Percentiles rank a stretch among this genome's conserved stretches.
phyloP scores from a whole-genome alignment of 805 yeast genomes.

The Kodamaea nitidulidarum region DNA sequence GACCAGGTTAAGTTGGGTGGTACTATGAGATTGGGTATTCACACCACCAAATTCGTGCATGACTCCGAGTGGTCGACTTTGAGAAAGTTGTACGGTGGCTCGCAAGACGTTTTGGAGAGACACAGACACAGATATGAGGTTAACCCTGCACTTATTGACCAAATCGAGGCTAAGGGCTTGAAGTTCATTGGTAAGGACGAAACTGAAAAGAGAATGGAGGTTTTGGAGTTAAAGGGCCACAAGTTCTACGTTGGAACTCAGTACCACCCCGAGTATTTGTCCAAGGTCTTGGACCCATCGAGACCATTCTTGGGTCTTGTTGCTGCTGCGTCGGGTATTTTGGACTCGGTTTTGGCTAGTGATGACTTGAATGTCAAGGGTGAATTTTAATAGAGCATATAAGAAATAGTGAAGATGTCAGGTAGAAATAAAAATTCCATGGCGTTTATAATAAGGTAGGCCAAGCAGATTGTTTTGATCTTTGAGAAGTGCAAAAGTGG shows the following conservation, averaged over 20 bases:
- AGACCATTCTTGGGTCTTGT: conserved; percentile 94
- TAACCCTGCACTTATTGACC: conserved; percentile 73
- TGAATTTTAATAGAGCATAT: conserved; percentile 31
- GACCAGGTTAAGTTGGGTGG: conserved; percentile 96
- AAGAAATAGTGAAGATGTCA: background rate
- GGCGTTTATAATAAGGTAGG: too few relatives aligned
- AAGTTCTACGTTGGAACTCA: conserved; percentile 94
- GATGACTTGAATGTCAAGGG: conserved; percentile 42
- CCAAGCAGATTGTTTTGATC: too few relatives aligned
- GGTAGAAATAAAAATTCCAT: too few relatives aligned
- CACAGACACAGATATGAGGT: conserved; percentile 99
- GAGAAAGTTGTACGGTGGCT: conserved; percentile 74
- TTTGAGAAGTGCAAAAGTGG: too few relatives aligned
- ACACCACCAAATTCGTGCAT: conserved; percentile 77
- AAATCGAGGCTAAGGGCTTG: conserved; percentile 75
- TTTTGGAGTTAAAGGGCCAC: conserved; percentile 79
- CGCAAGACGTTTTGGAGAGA: conserved; percentile 74
- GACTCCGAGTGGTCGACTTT: conserved; percentile 65
- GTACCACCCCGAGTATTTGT: conserved; percentile 96
- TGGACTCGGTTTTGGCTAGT: conserved; percentile 57
- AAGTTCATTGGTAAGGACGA: conserved; percentile 93
- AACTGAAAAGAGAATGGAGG: conserved; percentile 87
- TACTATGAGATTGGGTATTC: conserved; percentile 96
- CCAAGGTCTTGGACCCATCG: conserved; percentile 95
- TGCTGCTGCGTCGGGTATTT: conserved; percentile 86